Base-by-base conservation (phyloP, 192 early-diverging fungal species). In the Linnemannia elongata region DNA sequence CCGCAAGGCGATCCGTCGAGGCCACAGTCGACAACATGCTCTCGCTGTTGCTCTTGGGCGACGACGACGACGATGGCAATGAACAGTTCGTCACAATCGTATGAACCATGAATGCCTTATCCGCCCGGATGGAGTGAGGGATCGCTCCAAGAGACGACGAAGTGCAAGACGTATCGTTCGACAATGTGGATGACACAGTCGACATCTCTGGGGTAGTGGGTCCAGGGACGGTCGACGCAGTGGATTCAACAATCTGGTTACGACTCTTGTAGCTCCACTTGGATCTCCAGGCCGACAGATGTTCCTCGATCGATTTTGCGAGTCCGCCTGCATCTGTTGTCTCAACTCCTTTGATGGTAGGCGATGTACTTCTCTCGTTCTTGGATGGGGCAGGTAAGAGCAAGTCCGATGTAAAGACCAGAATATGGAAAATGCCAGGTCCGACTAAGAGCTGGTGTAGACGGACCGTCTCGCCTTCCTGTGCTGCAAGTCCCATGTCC, bases 401-500 rank as follows among this genome's bases (percentile, higher is more conserved):
- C 76, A 81, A 78, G 42, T 81, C 79, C 57, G 79, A 74, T 4
- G 72, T 39, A 27, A 87, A 78, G 30, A 87, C 79, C 17, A 87
- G 13, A 42, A 87, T 52, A 27, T 87, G 85, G 49, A 87, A 87
- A 52, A 81, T 78, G n/a, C 85, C 85, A 3, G 79, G 79, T 3
- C 79, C 85, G 3, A 66, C n/a, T 33, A 77, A 42, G 63, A 81
- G 24, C 71, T 87, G 72, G 30, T 81, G 85, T 6, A 87, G n/a
- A 24, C 76, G 79, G 12, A 86, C 72, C 22, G 22, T 3, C 4
- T 27, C n/a, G 1, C 36, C 75, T 12, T 73, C 72, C 17, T 38
- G 18, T 15, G 76, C 52, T 10, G 73, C 41, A 24, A 33, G 39
- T 13, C 30, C 57, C 70, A 73, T 22, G 20, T 69, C 74, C 22